These are phyloP conservation scores for Trichomonas gallinae DNA, from an alignment of 208 protist genomes.

Conservation along the genomic window DNA sequence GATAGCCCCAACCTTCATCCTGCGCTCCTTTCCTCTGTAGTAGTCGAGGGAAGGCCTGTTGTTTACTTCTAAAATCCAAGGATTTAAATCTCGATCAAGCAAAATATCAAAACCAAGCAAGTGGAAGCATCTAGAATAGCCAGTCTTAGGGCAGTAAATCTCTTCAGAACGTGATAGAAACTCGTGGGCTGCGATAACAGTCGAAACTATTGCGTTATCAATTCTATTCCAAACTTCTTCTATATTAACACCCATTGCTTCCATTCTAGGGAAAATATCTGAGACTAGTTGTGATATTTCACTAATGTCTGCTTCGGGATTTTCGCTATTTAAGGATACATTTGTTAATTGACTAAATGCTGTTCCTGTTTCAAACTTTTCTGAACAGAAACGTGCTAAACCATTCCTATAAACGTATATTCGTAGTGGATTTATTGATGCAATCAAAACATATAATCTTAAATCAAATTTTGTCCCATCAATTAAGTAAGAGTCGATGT, in stretches of 20 bases:
- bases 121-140: background rate
- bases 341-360: background rate
- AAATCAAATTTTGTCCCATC: background rate
- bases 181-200: background rate
- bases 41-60: background rate
- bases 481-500: background rate
- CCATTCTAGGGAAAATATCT: background rate
- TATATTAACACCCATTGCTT: background rate
- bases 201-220: background rate
- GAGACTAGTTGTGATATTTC: background rate
- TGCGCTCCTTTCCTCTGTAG: background rate
- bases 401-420: background rate
- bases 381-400: background rate
- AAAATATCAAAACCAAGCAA: background rate
- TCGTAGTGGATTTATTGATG: background rate
- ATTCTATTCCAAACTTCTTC: background rate
- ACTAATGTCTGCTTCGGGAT: background rate
- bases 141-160: background rate
- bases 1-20: background rate
- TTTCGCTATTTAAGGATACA: background rate
- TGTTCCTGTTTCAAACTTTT: background rate
- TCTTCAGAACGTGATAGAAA: background rate
- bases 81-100: background rate
- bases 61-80: background rate
- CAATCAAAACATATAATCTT: background rate